Conservation (phyloP, 257 asterid genomes). For the Solanum pinnatisectum region DNA sequence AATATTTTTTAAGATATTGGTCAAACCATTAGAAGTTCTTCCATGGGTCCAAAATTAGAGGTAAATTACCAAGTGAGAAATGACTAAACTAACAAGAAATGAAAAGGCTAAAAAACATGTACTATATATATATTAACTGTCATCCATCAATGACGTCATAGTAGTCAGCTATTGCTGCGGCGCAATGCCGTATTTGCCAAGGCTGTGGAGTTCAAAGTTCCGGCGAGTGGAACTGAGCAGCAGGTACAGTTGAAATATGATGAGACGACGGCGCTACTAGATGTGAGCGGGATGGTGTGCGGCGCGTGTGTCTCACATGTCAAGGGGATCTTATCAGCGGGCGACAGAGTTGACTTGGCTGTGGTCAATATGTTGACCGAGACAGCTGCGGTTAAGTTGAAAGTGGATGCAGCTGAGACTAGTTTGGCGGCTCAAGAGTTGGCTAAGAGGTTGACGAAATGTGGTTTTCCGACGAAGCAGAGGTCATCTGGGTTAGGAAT, state of each 20-base stretch:
- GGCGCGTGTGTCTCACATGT: constrained; percentile 92
- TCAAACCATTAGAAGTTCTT: too few species aligned
- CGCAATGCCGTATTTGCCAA: constrained; percentile 27
- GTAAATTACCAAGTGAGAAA: too few species aligned
- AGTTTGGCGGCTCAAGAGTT: constrained; percentile 36
- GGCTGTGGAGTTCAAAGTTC: constrained; percentile 43
- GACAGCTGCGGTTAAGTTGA: constrained; percentile 87
- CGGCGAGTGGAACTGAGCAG: not conserved
- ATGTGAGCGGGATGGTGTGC: constrained; percentile 94
- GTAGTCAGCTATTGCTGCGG: constrained; percentile 15
- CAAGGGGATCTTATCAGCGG: constrained; percentile 61
- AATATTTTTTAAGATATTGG: not conserved
- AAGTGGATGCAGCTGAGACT: constrained; percentile 1
- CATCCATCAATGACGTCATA: constrained; percentile 12
- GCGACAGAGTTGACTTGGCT: constrained; percentile 67
- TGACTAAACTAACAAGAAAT: too few species aligned
- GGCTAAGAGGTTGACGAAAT: constrained; percentile 52
- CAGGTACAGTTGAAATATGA: constrained; percentile 17
- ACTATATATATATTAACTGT: not conserved
- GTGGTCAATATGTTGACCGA: constrained; percentile 90
- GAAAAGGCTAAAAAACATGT: too few species aligned
- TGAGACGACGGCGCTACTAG: constrained; percentile 45
- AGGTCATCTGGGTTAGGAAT: constrained; percentile 72
- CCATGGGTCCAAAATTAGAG: too few species aligned
- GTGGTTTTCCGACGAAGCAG: constrained; percentile 76